Conservation (phyloP, 352 stramenopile species). For the Thalassiosira exigua region DNA sequence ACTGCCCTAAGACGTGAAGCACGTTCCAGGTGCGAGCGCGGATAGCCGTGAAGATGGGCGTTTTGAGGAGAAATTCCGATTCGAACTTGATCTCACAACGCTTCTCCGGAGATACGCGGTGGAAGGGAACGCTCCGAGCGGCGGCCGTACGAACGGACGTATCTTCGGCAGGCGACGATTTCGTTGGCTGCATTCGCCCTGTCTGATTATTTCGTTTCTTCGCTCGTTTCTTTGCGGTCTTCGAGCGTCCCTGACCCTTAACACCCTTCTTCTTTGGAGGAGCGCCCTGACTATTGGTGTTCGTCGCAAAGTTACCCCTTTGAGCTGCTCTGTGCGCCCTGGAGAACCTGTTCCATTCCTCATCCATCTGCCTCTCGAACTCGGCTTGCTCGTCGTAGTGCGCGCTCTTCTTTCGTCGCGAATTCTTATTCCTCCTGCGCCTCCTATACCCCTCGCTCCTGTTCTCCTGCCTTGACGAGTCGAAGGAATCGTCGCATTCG, state of each 20-base stretch:
- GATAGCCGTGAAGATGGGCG: slow-evolving; percentile 5
- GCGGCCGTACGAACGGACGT: neutral
- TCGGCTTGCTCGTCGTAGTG: neutral
- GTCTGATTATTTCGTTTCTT: slow-evolving; percentile 3
- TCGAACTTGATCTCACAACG: slow-evolving; percentile 30
- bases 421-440: neutral
- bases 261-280: neutral
- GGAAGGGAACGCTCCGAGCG: slow-evolving; percentile 5
- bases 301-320: slow-evolving; percentile 7
- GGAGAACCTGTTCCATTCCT: slow-evolving; percentile 16
- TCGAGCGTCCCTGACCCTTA: neutral
- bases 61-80: slow-evolving; percentile 3
- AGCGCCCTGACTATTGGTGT: neutral
- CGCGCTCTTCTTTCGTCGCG: neutral
- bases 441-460: neutral
- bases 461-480: neutral
- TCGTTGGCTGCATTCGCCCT: neutral
- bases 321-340: slow-evolving; percentile 6
- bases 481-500: neutral
- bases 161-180: neutral
- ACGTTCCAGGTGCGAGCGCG: neutral
- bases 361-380: slow-evolving; percentile 4
- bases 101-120: slow-evolving; percentile 9
- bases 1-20: neutral
- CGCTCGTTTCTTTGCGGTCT: slow-evolving; percentile 1